Evolutionary conservation across 148 eudicot species (phyloP).

Genomic region (Vaccinium myrtillus): DNA sequence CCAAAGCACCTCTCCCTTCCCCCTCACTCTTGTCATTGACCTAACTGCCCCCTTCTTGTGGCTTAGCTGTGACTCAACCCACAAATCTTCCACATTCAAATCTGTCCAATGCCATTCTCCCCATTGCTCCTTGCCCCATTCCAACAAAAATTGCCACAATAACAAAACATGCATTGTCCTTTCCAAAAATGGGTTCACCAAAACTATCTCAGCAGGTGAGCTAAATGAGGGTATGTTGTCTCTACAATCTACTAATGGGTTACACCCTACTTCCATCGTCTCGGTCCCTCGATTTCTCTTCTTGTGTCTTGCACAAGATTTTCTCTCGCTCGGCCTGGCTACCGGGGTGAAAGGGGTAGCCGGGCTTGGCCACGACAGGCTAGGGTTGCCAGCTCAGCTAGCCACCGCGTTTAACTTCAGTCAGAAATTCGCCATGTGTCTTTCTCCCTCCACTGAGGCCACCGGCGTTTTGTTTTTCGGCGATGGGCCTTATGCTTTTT

Average conservation of each 20-base stretch:
- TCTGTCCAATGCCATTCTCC: constrained; percentile 6
- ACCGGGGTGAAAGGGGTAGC: neutral
- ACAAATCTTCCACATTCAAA: constrained; percentile 14
- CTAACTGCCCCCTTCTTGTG: constrained; percentile 18
- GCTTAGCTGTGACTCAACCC: constrained; percentile 11
- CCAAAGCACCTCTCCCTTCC: constrained; percentile 17
- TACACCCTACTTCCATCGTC: neutral
- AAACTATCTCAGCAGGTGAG: constrained; percentile 3
- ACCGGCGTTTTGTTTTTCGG: constrained; percentile 17
- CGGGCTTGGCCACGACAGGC: constrained; percentile 14
- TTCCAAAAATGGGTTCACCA: constrained; percentile 18
- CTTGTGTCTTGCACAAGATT: constrained; percentile 1
- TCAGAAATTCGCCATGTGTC: constrained; percentile 18
- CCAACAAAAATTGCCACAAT: neutral
- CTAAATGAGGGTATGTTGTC: constrained; percentile 1
- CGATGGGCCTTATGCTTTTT: constrained; percentile 17
- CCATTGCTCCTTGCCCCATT: constrained; percentile 12
- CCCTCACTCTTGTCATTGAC: constrained; percentile 15
- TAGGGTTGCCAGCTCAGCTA: constrained; percentile 14
- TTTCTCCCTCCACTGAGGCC: neutral
- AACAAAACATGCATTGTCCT: constrained; percentile 14
- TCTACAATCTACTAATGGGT: constrained; percentile 15
- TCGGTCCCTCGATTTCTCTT: constrained; percentile 17
- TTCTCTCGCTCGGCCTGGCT: constrained; percentile 2
- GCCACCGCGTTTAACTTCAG: neutral